Conservation (phyloP, 2,329 filamentous ascomycete species). For the Alternaria consortialis region DNA sequence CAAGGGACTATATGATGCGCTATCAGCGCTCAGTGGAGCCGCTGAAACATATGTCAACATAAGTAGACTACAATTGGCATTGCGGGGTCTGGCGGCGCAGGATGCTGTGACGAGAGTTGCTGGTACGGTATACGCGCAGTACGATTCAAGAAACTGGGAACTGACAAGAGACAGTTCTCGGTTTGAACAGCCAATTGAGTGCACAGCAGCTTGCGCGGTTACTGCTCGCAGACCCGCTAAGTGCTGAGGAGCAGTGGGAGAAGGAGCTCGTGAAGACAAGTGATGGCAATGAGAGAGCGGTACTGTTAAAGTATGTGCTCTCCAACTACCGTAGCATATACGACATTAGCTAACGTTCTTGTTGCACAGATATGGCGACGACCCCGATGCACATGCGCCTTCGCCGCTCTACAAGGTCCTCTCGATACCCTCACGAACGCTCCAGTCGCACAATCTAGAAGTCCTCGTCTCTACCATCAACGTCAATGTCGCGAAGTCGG, state of each 20-base stretch:
- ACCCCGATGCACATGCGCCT: conserved; percentile 55
- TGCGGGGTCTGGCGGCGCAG: conserved; percentile 68
- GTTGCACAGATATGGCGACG: conserved; percentile 62
- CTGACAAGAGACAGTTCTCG: conserved; percentile 56
- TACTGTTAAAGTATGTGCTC: conserved; percentile 53
- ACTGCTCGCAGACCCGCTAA: conserved; percentile 58
- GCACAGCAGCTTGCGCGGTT: conserved; percentile 74
- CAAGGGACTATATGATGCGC: conserved; percentile 66
- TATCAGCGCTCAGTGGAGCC: conserved; percentile 68
- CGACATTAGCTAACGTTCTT: conserved; percentile 22
- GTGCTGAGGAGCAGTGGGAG: conserved; percentile 56
- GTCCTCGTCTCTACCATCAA: conserved; percentile 65
- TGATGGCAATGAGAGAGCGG: conserved; percentile 46
- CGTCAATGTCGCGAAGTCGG: conserved; percentile 52
- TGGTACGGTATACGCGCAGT: conserved; percentile 50
- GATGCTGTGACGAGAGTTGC: conserved; percentile 65
- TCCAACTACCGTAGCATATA: not conserved
- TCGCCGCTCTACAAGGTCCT: conserved; percentile 68
- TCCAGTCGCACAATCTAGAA: conserved; percentile 71
- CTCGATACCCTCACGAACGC: conserved; percentile 67
- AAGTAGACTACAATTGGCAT: conserved; percentile 75
- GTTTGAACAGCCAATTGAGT: conserved; percentile 60
- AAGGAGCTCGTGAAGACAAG: conserved; percentile 46
- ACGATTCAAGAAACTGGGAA: not conserved
- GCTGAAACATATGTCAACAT: conserved; percentile 71